Evolutionary conservation across 208 protist genomes (phyloP), one percentile per base, ranked within the genome.

Genomic region (Porcisia deanei): DNA sequence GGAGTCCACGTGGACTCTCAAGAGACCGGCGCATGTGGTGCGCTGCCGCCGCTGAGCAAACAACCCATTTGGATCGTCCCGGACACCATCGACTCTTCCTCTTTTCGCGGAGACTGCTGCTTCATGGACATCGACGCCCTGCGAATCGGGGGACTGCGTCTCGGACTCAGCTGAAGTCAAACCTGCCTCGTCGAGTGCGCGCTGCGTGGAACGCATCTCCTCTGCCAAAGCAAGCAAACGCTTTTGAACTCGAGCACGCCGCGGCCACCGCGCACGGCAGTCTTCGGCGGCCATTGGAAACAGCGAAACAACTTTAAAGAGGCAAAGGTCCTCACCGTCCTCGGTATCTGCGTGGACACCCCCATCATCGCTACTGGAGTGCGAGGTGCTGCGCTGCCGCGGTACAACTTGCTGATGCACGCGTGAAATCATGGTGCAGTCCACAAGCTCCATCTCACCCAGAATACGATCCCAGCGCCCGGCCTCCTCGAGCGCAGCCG

Each of bases 1-100:
- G 3, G 86, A 79, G 72, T 95, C 92, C 0, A 97, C 85, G 71
- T 85, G 85, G 25, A 97, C 65, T 18, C 63, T 73, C 20, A 73
- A 64, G 20, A 89, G 66, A 45, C 90, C 92, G 47, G 81, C 75
- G 77, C 85, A 96, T 30, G 93, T 74, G 1, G 74, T 63, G 64
- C 75, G 73, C 3, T 45, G 57, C 22, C 49, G 45, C 18, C 63
- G 49, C 20, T 64, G 34, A 4, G 52, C 72, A 34, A 22, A 72
- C 25, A 34, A 18, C 14, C 59, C 53, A 1, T 2, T 53, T 41
- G 41, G 12, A 53, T 41, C 30, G 4, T 41, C 41, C 30, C 8
- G 3, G 47, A 3, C 2, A 0, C 9, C 34, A 34, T 37, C 66
- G 2, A 8, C 63, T 22, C 16, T 18, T 52, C 47, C 60, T 22